phyloP scores from a whole-genome alignment of 2,329 filamentous ascomycete species.

The Penicillium sp. region DNA sequence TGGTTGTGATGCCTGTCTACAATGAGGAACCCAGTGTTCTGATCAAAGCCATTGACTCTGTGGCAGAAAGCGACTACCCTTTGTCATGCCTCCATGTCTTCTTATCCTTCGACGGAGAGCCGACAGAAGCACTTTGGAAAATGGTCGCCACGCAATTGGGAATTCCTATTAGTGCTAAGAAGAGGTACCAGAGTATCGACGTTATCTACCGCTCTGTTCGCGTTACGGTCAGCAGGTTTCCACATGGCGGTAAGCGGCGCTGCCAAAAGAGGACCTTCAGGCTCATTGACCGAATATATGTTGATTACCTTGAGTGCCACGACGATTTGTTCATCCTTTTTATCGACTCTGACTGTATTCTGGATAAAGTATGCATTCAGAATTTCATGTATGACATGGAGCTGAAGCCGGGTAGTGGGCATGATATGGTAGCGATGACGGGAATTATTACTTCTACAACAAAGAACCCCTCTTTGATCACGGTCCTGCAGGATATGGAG shows the following conservation, averaged over 20 bases:
- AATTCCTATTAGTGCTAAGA: slow-evolving; percentile 61
- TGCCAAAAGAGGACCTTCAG: slow-evolving; percentile 92
- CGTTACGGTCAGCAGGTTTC: slow-evolving; percentile 86
- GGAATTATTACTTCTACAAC: slow-evolving; percentile 95
- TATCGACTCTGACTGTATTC: slow-evolving; percentile 94
- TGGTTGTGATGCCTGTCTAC: slow-evolving; percentile 96
- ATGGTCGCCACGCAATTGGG: slow-evolving; percentile 81
- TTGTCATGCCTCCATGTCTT: slow-evolving; percentile 91
- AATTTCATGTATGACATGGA: slow-evolving; percentile 99
- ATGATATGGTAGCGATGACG: slow-evolving; percentile 95
- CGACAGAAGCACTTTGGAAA: slow-evolving; percentile 83
- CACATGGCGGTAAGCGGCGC: slow-evolving; percentile 87
- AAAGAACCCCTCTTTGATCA: slow-evolving; percentile 81
- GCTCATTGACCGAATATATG: slow-evolving; percentile 89
- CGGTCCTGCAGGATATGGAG: slow-evolving; percentile 94
- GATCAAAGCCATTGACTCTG: slow-evolving; percentile 80
- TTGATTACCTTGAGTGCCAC: slow-evolving; percentile 77
- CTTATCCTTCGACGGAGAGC: slow-evolving; percentile 87
- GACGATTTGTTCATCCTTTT: slow-evolving; percentile 95
- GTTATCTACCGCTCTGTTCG: slow-evolving; percentile 76
- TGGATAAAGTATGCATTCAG: slow-evolving; percentile 86
- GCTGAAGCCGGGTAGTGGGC: slow-evolving; percentile 83
- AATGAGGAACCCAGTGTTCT: slow-evolving; percentile 83
- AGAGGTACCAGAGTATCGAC: slow-evolving; percentile 74
- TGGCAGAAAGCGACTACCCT: slow-evolving; percentile 92